These are phyloP conservation scores for Plasmodium sp. DNA, from an alignment of 169 alveolate species.

Conservation along the genomic window DNA sequence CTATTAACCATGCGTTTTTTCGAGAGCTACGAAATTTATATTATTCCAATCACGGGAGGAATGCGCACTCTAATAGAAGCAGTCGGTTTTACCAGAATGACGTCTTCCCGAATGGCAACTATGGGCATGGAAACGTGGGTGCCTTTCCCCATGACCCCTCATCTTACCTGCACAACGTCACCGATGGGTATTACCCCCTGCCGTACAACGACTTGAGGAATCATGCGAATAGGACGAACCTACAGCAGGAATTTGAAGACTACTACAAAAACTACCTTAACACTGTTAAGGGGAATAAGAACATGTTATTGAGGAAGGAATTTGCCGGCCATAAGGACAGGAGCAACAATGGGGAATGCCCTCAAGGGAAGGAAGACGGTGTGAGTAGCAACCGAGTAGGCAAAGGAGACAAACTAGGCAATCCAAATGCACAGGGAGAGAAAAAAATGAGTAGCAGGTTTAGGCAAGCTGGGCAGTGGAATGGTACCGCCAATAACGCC, in stretches of 20 bases:
- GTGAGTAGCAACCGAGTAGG: neutral
- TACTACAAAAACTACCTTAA: slow-evolving; percentile 47
- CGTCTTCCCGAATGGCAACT: neutral
- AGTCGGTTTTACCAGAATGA: neutral
- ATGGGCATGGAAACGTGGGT: neutral
- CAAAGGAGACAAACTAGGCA: neutral
- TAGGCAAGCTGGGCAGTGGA: neutral
- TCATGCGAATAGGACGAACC: neutral
- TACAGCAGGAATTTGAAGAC: slow-evolving; percentile 71
- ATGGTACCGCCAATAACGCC: neutral
- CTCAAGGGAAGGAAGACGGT: slow-evolving; percentile 2
- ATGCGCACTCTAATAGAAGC: neutral
- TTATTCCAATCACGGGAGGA: slow-evolving; percentile 9
- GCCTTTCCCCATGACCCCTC: neutral
- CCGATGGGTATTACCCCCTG: slow-evolving; percentile 18
- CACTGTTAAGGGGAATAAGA: neutral
- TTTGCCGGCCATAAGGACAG: neutral
- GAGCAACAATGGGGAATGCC: neutral
- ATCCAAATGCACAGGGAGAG: neutral
- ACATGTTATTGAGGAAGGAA: slow-evolving; percentile 14
- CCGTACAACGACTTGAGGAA: slow-evolving; percentile 4
- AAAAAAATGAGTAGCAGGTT: neutral
- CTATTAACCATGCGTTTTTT: slow-evolving; percentile 21
- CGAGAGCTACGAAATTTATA: slow-evolving; percentile 37
- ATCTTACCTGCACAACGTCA: neutral